These are phyloP conservation scores for Diplodia sapinea DNA, from an alignment of 2,329 filamentous ascomycete species.

Conservation along the genomic window DNA sequence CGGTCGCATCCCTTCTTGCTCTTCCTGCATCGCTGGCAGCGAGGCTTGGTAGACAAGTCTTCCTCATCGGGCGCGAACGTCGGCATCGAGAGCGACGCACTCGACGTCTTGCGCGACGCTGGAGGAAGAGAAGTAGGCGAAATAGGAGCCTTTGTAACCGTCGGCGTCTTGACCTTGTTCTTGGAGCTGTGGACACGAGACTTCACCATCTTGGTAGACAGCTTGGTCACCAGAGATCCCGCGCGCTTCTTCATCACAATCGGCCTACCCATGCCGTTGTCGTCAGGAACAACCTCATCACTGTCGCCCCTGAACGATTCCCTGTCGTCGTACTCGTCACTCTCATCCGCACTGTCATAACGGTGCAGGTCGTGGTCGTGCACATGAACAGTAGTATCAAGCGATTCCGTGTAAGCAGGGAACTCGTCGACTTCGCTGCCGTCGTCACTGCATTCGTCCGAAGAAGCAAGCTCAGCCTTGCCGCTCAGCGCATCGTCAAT, in stretches of 20 bases:
- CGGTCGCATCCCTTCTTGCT: constrained; percentile 99
- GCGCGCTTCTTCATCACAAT: constrained; percentile 51
- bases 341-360: constrained; percentile 58
- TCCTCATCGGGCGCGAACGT: constrained; percentile 75
- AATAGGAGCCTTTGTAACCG: constrained; percentile 53
- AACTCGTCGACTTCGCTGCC: constrained; percentile 70
- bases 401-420: constrained; percentile 35
- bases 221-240: constrained; percentile 45
- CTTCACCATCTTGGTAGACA: constrained; percentile 49
- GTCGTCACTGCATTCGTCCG: constrained; percentile 70
- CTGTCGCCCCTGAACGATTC: constrained; percentile 62
- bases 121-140: constrained; percentile 69
- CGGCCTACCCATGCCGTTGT: constrained; percentile 42
- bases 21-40: constrained; percentile 97
- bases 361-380: constrained; percentile 45
- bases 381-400: constrained; percentile 33
- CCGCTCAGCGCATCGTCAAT: constrained; percentile 93
- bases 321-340: constrained; percentile 64
- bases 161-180: constrained; percentile 55
- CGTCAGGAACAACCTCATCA: constrained; percentile 53
- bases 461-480: constrained; percentile 81
- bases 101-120: constrained; percentile 74
- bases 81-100: constrained; percentile 70
- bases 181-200: constrained; percentile 56
- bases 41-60: constrained; percentile 91